Conservation (phyloP, 176 grass and related monocot genomes). For the Pharus latifolius region DNA sequence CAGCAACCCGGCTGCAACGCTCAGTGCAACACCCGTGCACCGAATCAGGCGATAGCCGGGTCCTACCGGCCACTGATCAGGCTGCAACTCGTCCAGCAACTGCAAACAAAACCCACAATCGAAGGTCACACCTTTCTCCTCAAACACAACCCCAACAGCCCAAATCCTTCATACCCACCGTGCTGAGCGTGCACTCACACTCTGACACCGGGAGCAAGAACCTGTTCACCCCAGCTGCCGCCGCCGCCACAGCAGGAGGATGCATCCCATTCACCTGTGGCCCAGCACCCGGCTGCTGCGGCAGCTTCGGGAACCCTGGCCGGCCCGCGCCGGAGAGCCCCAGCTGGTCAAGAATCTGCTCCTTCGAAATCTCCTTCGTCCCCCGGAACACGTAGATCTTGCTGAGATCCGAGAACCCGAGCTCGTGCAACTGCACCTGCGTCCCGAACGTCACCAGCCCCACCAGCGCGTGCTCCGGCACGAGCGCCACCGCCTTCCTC, state of each 20-base stretch:
- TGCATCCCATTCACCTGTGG: slow-evolving; percentile 54
- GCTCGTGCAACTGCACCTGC: slow-evolving; percentile 88
- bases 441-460: slow-evolving; percentile 91
- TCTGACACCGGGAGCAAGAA: slow-evolving; percentile 89
- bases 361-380: slow-evolving; percentile 89
- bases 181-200: slow-evolving; percentile 77
- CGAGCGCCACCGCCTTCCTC: slow-evolving; percentile 67
- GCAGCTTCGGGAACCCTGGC: slow-evolving; percentile 52
- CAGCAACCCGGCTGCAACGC: slow-evolving; percentile 82
- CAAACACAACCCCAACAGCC: background rate
- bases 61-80: slow-evolving; percentile 87
- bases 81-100: slow-evolving; percentile 89
- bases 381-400: slow-evolving; percentile 97
- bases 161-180: slow-evolving; percentile 31
- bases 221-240: slow-evolving; percentile 48
- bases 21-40: slow-evolving; percentile 91
- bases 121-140: background rate
- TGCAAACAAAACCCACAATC: slow-evolving; percentile 26
- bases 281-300: slow-evolving; percentile 22
- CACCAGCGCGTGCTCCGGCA: slow-evolving; percentile 83
- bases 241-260: too few relatives aligned
- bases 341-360: slow-evolving; percentile 95
- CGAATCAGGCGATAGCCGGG: slow-evolving; percentile 55
- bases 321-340: slow-evolving; percentile 45
- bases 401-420: slow-evolving; percentile 87